Evolutionary conservation across 768 basidiomycete genomes (phyloP), one percentile per base, ranked within the genome.

Genomic region (Sistotremastrum suecicum): DNA sequence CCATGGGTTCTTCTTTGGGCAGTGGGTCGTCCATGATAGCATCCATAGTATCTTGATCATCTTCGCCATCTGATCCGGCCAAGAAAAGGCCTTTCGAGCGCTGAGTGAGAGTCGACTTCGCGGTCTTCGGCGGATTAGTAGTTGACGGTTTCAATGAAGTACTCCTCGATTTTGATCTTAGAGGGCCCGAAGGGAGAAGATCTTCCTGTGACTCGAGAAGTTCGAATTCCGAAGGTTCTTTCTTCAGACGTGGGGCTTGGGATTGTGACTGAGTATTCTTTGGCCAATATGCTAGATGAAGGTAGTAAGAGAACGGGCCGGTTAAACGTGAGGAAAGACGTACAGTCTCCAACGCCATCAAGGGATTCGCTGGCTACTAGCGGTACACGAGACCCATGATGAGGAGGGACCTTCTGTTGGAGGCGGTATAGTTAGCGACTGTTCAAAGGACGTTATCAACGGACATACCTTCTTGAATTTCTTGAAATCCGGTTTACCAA

Each of bases 391-490:
- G 48, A 47, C 5, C 50, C 50, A 30, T 42, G 53, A 58, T 67
- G 67, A 69, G 44, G 12, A n/a, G 45, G 11, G 3, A 44, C 42
- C 11, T 63, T 69, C 64, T 65, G 45, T 30, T 47, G 5, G 40
- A 30, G 31, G 6, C 11, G 7, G 4, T 42, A 49, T 45, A 10
- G 12, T 32, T 34, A 37, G 38, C 7, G 9, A 38, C 49, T n/a
- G 20, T 9, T 34, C 11, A 20, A 43, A 31, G 10, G 37, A 4
- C 4, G 34, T 29, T 43, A 5, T 46, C 12, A 11, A 33, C 7
- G 37, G 3, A 51, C 67, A 32, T n/a, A 78, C 80, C 71, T 75
- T 77, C 51, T 75, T 83, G 53, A 87, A 88, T 58, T 78, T 86
- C 57, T 88, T 88, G 61, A 77, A 85, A 54, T 88, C 76, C 0